These are phyloP conservation scores for Dionaea muscipula DNA, from an alignment of 179 eudicot genomes.

Conservation along the genomic window DNA sequence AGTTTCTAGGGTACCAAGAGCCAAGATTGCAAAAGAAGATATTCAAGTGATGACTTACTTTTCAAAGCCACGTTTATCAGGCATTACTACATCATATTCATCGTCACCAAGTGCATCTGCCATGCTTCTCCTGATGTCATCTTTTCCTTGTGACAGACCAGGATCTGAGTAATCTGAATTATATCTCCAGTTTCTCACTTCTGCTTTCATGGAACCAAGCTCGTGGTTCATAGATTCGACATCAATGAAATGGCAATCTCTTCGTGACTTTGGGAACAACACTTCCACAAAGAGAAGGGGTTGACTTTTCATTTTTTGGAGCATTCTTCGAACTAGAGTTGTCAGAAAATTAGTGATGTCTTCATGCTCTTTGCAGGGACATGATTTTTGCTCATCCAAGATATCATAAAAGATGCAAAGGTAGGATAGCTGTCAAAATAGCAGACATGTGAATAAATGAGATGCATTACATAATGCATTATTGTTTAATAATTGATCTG, in stretches of 20 bases:
- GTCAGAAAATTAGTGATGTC: slow-evolving; percentile 61
- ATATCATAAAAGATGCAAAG: slow-evolving; percentile 61
- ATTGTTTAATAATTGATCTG: background rate
- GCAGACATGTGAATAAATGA: background rate
- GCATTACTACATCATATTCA: slow-evolving; percentile 56
- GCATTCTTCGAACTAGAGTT: slow-evolving; percentile 77
- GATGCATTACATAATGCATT: background rate
- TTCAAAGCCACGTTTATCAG: slow-evolving; percentile 24
- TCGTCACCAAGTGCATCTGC: slow-evolving; percentile 99
- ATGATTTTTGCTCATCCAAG: slow-evolving; percentile 70
- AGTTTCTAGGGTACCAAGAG: background rate
- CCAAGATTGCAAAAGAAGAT: background rate
- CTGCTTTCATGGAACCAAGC: slow-evolving; percentile 54
- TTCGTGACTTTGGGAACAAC: slow-evolving; percentile 76
- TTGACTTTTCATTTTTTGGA: slow-evolving; percentile 73
- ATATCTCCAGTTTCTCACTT: slow-evolving; percentile 30
- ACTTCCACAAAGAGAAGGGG: slow-evolving; percentile 93
- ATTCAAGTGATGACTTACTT: slow-evolving; percentile 31
- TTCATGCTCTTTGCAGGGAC: slow-evolving; percentile 61
- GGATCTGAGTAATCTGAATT: slow-evolving; percentile 27
- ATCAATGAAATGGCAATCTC: slow-evolving; percentile 76
- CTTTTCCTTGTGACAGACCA: slow-evolving; percentile 32
- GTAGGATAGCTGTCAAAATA: slow-evolving; percentile 57
- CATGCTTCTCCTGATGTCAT: slow-evolving; percentile 47
- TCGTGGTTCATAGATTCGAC: slow-evolving; percentile 57